Conservation (phyloP, 352 stramenopile genomes). For the Phytopythium ostracodes region DNA sequence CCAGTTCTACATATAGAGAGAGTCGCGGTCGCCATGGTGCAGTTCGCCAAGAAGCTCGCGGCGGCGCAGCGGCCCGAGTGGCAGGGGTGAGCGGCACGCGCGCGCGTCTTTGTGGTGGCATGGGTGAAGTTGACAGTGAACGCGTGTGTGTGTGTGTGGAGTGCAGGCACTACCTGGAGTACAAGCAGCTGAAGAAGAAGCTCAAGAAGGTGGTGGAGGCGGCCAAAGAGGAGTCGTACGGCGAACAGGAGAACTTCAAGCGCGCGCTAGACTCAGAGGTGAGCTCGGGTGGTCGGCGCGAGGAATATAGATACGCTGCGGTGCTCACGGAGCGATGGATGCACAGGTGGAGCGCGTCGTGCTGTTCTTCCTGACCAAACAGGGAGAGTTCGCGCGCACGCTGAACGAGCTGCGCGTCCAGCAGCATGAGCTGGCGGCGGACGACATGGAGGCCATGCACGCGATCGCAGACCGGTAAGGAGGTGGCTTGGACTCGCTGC, state of each 20-base stretch:
- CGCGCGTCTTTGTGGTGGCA: not conserved
- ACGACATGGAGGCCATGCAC: conserved; percentile 70
- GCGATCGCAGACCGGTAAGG: conserved; percentile 49
- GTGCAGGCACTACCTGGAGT: conserved; percentile 83
- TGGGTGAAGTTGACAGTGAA: not conserved
- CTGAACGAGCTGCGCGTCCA: conserved; percentile 44
- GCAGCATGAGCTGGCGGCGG: conserved; percentile 32
- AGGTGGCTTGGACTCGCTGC: no score
- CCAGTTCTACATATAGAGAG: not conserved
- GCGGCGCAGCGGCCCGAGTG: conserved; percentile 69
- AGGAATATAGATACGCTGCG: no score
- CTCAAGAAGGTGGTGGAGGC: conserved; percentile 69
- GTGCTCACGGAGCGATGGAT: no score
- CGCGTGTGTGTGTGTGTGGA: not conserved
- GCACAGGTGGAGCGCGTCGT: conserved; percentile 66
- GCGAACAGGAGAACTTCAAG: conserved; percentile 66
- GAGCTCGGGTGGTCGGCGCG: not conserved
- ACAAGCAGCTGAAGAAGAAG: conserved; percentile 89
- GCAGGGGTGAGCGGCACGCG: conserved; percentile 39
- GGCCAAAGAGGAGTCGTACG: conserved; percentile 28
- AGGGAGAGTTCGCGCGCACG: conserved; percentile 79
- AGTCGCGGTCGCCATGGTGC: conserved; percentile 41
- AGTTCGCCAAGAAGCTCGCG: conserved; percentile 81
- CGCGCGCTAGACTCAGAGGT: conserved; percentile 75
- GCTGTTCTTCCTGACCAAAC: conserved; percentile 83